Evolutionary conservation across 805 yeast species (phyloP).

Genomic region (Starmerella tilneyi): DNA sequence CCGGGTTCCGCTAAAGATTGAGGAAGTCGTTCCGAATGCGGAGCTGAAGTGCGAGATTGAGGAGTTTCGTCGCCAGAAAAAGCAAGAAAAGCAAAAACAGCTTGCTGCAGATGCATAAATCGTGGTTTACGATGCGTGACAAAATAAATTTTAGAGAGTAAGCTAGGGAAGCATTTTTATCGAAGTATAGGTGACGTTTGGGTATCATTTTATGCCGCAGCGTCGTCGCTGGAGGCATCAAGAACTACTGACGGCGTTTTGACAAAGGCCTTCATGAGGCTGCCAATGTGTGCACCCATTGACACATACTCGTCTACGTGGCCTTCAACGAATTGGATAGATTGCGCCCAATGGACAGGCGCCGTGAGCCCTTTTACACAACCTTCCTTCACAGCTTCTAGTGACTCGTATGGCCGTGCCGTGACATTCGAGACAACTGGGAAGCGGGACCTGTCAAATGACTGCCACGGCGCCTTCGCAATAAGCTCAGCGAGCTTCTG

Average conservation of each 20-base stretch:
- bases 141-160: background rate
- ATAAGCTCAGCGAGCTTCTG: constrained; percentile 29
- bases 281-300: constrained; percentile 28
- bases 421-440: constrained; percentile 31
- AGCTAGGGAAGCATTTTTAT: too few species aligned
- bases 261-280: constrained; percentile 16
- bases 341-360: constrained; percentile 31
- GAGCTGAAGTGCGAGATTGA: constrained; percentile 55
- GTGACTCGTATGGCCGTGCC: constrained; percentile 28
- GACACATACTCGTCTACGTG: constrained; percentile 22
- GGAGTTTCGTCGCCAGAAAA: constrained; percentile 44
- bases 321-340: constrained; percentile 20
- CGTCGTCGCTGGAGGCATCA: background rate
- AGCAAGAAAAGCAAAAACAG: constrained; percentile 17
- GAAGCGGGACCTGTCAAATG: constrained; percentile 13
- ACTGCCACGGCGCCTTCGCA: constrained; percentile 12
- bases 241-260: background rate
- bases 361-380: constrained; percentile 26
- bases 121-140: too few species aligned
- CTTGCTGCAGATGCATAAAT: background rate
- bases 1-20: constrained; percentile 78
- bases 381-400: constrained; percentile 26
- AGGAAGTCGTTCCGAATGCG: constrained; percentile 71
- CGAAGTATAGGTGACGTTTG: too few species aligned
- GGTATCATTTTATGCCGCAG: too few species aligned